These are phyloP conservation scores for Loxodes magnus DNA, from an alignment of 73 alveolate species.

Conservation along the genomic window DNA sequence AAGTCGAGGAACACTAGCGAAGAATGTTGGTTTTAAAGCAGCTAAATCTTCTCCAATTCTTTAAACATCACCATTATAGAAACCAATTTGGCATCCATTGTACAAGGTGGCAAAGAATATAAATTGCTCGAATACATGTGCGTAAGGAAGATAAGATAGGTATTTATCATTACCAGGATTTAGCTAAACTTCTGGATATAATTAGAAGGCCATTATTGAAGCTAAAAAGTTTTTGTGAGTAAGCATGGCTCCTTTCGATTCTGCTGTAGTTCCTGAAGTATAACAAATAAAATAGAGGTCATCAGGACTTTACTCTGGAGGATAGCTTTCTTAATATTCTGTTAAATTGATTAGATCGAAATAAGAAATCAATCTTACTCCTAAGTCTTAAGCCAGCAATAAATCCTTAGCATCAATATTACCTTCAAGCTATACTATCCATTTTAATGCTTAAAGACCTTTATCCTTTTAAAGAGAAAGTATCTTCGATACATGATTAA, in stretches of 20 bases:
- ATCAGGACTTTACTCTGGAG: too few relatives aligned
- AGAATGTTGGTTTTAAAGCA: conserved; percentile 77
- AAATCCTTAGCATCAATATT: too few relatives aligned
- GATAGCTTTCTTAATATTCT: too few relatives aligned
- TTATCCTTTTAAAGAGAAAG: too few relatives aligned
- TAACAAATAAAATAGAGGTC: conserved; percentile 30
- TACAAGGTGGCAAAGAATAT: conserved; percentile 22
- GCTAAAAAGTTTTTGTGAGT: conserved; percentile 45
- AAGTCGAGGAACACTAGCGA: conserved; percentile 88
- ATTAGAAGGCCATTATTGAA: conserved; percentile 15
- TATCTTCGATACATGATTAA: too few relatives aligned
- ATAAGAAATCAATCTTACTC: too few relatives aligned
- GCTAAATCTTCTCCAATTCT: conserved; percentile 70
- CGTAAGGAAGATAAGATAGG: conserved; percentile 69
- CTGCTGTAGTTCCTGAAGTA: conserved; percentile 89
- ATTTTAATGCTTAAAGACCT: too few relatives aligned
- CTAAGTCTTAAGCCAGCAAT: too few relatives aligned
- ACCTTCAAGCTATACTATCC: too few relatives aligned
- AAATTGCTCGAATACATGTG: conserved; percentile 80
- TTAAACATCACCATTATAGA: conserved; percentile 73
- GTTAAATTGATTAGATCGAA: too few relatives aligned
- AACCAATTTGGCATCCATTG: conserved; percentile 62
- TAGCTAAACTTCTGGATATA: conserved; percentile 8
- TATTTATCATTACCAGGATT: not conserved
- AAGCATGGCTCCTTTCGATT: conserved; percentile 82